Base-by-base conservation (phyloP, 2,329 filamentous ascomycete genomes). In the Calonectria hongkongensis region DNA sequence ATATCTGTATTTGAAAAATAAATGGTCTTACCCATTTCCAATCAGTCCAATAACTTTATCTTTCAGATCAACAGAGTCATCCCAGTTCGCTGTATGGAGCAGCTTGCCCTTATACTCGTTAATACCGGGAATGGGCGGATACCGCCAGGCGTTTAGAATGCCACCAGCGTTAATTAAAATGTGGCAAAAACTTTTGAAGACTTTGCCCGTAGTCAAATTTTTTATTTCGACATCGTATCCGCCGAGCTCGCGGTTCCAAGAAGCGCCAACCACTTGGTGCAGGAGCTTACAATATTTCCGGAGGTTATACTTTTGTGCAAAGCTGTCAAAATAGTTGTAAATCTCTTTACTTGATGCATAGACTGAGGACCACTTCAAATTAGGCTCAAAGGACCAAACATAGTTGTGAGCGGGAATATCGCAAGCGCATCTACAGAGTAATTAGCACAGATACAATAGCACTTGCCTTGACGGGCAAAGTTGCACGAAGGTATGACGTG, bases 321-420 rank as follows among this genome's bases (percentile, higher is more conserved):
- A 81, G 7, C 78, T 76, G 64, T 85, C 82, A 30, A 92, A 85
- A 72, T 92, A 92, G 2, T 83, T 81, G 47, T 86, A 84, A 50
- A 93, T 92, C 78, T 93, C 91, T 0, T 83, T 82, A 0, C 88
- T 88, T 0, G 86, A 82, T 0, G 89, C 85, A 77, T 89, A 92
- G 78, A 92, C 90, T 68, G 88, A 87, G 21, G 87, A 86, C 91
- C 91, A 93, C 4, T 77, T 71, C 0, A 72, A 43, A 36, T 76
- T 76, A 4, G 77, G 87, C 75, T 88, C 86, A 65, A 88, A 89
- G 9, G 84, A 85, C 81, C 83, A 88, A 0, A 85, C 87, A 80
- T 89, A 89, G 74, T 87, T 88, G 76, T 89, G 88, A 0, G 87
- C 83, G 1, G 87, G 88, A 0, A 89, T 85, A 67, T 90, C 90